These are phyloP conservation scores for Kazachstania sp. DNA, from an alignment of 1,139 yeast genomes.

Conservation along the genomic window DNA sequence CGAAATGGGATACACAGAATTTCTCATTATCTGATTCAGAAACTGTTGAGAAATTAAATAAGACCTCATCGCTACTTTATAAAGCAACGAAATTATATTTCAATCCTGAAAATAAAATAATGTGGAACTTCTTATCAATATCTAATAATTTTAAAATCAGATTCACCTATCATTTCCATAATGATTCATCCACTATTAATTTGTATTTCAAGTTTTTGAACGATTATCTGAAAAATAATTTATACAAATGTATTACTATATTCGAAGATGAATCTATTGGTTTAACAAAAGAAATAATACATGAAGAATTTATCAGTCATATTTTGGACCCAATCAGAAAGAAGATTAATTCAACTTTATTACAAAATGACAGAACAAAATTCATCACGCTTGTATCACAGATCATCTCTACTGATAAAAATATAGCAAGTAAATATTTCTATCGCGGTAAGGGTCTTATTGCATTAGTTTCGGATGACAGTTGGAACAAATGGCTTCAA, in stretches of 20 bases:
- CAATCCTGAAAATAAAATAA: constrained; percentile 35
- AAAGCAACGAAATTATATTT: constrained; percentile 37
- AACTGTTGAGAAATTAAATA: constrained; percentile 11
- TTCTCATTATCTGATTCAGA: constrained; percentile 14
- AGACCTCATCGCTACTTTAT: constrained; percentile 28
- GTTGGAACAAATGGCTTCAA: constrained; percentile 54
- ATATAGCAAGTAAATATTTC: constrained; percentile 18
- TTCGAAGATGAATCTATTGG: constrained; percentile 22
- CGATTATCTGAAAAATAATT: constrained; percentile 29
- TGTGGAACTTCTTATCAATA: constrained; percentile 54
- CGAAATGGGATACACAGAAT: constrained; percentile 25
- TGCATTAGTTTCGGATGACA: constrained; percentile 21
- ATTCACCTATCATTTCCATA: constrained; percentile 67
- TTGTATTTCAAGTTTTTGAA: constrained; percentile 51
- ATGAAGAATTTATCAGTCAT: constrained; percentile 32
- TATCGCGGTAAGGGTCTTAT: constrained; percentile 27
- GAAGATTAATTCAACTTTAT: constrained; percentile 27
- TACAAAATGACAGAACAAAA: constrained; percentile 18
- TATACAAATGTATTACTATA: constrained; percentile 27
- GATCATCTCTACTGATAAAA: constrained; percentile 28
- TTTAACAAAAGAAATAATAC: constrained; percentile 19
- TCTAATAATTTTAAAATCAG: constrained; percentile 51
- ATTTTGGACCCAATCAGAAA: constrained; percentile 30
- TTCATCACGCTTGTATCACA: constrained; percentile 26
- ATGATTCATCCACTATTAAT: constrained; percentile 32